Base-by-base conservation (phyloP, 495 filamentous ascomycete species). In the Choiromyces venosus region DNA sequence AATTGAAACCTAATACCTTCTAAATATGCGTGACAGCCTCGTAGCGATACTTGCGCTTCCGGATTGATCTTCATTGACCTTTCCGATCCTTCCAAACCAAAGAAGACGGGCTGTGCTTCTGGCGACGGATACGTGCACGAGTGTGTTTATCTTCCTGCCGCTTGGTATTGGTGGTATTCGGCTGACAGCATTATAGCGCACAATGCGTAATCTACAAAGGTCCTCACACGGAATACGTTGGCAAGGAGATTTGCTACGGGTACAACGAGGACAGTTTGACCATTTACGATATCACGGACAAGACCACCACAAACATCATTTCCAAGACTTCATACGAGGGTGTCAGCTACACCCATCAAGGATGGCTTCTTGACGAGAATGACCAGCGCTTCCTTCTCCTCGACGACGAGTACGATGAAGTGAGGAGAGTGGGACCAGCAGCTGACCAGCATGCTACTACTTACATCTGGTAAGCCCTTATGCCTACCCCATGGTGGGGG, bases 341-440 rank as follows among this genome's bases (percentile, higher is more conserved):
- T 39, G 85, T 84, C 35, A 71, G 82, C 19, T 89, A 89, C 82
- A 87, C 87, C 12, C 88, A 89, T 80, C 88, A 89, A 82, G 88
- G 88, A 36, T 88, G 85, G 85, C 77, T 89, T 0, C 82, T 88
- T n/a, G 86, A 88, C 75, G 69, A 72, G 33, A 69, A 83, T 12
- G 82, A 84, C 78, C 85, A 88, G 75, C 77, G 84, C 69, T 88
- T 84, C 80, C 84, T 89, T 21, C 81, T 89, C n/a, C 83, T 88
- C 33, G 88, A 89, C 74, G 87, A 89, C 78, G 88, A 89, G 81
- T 83, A 84, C 78, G 87, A 89, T 78, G 88, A 89, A 83, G 69
- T 68, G 25, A 79, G 86, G 69, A 66, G 69, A 16, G 79, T 74
- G 25, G 86, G 83, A 4, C 84, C 83, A 12, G 86, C 85, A 12